Percentiles rank a stretch among this genome's conserved stretches.
Conservation (phyloP, 768 basidiomycete genomes). For the Astraeus odoratus region DNA sequence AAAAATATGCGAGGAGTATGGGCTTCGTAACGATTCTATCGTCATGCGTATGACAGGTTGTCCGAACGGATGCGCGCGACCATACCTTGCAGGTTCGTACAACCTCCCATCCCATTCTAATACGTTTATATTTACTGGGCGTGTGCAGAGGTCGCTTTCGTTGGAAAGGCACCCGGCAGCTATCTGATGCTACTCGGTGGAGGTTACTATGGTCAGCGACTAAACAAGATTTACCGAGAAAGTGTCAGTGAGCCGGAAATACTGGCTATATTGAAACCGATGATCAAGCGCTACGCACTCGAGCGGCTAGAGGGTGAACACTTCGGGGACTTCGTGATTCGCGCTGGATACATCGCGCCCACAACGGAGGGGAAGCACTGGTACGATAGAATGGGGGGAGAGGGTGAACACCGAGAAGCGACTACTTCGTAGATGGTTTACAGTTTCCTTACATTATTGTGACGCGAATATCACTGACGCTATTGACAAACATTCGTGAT, state of each 20-base stretch:
- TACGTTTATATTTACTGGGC: background rate
- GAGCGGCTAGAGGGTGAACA: slow-evolving; percentile 83
- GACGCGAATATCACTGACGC: too few species aligned
- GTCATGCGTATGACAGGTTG: slow-evolving; percentile 99
- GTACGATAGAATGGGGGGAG: slow-evolving; percentile 82
- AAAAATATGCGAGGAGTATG: slow-evolving; percentile 88
- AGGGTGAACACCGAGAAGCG: slow-evolving; percentile 48
- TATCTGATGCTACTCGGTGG: slow-evolving; percentile 96
- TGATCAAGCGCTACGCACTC: slow-evolving; percentile 91
- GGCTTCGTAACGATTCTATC: slow-evolving; percentile 88
- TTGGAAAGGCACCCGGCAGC: slow-evolving; percentile 90
- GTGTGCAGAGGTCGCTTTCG: slow-evolving; percentile 79
- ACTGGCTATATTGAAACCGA: slow-evolving; percentile 77
- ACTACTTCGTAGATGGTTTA: slow-evolving; percentile 4
- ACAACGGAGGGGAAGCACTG: slow-evolving; percentile 80
- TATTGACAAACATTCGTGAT: too few species aligned
- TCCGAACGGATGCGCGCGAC: slow-evolving; percentile 89
- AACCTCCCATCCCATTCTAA: background rate
- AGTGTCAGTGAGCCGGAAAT: slow-evolving; percentile 89
- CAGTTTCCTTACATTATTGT: background rate
- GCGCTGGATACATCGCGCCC: slow-evolving; percentile 83
- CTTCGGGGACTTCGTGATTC: slow-evolving; percentile 94
- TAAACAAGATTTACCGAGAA: slow-evolving; percentile 96
- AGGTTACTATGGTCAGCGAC: slow-evolving; percentile 86
- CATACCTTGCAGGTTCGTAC: slow-evolving; percentile 75